These are phyloP conservation scores for Cryphonectria radicalis DNA, from an alignment of 2,329 filamentous ascomycete genomes.

Conservation along the genomic window DNA sequence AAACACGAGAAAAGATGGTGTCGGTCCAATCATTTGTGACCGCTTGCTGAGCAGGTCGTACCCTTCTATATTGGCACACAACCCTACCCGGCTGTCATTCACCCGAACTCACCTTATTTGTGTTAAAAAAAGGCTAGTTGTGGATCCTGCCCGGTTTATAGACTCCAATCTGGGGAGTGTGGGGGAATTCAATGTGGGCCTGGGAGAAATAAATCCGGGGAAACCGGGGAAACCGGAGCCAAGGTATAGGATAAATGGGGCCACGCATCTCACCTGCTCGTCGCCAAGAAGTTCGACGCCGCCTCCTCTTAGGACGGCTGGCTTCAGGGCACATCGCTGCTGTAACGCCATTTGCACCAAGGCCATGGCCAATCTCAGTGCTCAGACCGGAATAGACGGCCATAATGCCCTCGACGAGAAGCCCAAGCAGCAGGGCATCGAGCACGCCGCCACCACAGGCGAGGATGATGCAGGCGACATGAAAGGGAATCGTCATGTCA, in stretches of 20 bases:
- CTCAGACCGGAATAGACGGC: not conserved
- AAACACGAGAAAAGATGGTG: no score
- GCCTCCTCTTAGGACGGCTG: not conserved
- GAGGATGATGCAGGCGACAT: constrained; percentile 42
- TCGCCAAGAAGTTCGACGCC: not conserved
- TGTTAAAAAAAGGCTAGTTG: not conserved
- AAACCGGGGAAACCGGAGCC: constrained; percentile 7
- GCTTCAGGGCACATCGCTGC: not conserved
- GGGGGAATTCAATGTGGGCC: not conserved
- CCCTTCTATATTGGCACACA: not conserved
- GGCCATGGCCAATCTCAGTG: not conserved
- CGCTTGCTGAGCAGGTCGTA: not conserved
- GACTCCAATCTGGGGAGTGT: not conserved
- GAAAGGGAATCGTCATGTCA: constrained; percentile 28
- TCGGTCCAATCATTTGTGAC: no score
- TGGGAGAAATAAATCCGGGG: constrained; percentile 2
- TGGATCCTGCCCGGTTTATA: not conserved
- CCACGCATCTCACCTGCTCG: not conserved
- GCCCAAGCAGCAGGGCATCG: not conserved
- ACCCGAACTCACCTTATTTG: not conserved
- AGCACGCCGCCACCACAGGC: not conserved
- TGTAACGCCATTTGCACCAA: not conserved
- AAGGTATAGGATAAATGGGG: not conserved
- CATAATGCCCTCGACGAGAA: not conserved
- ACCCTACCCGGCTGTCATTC: not conserved